These are phyloP conservation scores for Solanum virginianum DNA, from an alignment of 257 asterid genomes.

Conservation along the genomic window DNA sequence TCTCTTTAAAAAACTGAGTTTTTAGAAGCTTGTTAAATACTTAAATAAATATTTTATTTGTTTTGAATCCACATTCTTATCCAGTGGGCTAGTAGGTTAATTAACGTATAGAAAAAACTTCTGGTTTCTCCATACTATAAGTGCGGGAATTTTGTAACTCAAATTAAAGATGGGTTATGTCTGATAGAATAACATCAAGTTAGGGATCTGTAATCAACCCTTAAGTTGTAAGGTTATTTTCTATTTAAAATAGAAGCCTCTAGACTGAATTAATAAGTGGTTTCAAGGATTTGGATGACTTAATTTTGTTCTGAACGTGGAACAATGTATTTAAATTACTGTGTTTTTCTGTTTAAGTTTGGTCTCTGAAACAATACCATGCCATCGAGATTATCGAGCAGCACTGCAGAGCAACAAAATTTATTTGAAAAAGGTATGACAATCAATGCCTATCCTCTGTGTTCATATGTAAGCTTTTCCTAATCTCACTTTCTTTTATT, in stretches of 20 bases:
- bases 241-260: background rate
- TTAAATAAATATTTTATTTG: background rate
- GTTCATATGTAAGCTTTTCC: background rate
- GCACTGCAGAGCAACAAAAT: conserved; percentile 43
- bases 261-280: background rate
- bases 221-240: background rate
- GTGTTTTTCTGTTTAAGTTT: conserved; percentile 43
- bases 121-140: background rate
- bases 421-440: conserved; percentile 47
- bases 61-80: background rate
- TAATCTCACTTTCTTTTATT: background rate
- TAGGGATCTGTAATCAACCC: background rate
- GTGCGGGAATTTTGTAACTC: background rate
- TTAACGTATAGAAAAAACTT: background rate
- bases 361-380: conserved; percentile 91
- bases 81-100: background rate
- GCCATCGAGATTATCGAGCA: conserved; percentile 71
- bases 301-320: background rate
- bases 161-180: background rate
- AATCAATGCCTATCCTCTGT: background rate
- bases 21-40: background rate
- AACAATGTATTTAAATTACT: conserved; percentile 6
- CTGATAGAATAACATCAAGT: background rate
- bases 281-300: conserved; percentile 3
- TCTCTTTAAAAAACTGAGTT: background rate